Percentiles rank a stretch among this genome's conserved stretches.
phyloP scores from a whole-genome alignment of 257 asterid species.

The Nicotiana paniculata region DNA sequence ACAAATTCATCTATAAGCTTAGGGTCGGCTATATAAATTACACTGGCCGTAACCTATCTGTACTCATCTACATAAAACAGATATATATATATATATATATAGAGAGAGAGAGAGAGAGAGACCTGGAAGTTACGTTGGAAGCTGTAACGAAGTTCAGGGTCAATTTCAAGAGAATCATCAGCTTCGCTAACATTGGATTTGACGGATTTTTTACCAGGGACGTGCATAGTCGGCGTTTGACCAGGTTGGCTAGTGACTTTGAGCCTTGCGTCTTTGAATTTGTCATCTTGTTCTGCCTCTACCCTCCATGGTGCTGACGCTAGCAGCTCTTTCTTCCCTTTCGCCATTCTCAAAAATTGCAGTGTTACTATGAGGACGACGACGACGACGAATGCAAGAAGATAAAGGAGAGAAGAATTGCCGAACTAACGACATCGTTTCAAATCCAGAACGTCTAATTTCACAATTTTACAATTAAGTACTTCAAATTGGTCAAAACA shows the following conservation, averaged over 20 bases:
- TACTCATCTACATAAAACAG: background rate
- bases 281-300: conserved; percentile 39
- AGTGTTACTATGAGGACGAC: background rate
- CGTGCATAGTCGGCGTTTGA: conserved; percentile 72
- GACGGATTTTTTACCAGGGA: conserved; percentile 56
- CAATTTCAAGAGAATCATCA: conserved; percentile 60
- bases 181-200: conserved; percentile 32
- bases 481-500: too few relatives aligned
- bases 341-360: conserved; percentile 37
- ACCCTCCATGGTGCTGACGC: conserved; percentile 96
- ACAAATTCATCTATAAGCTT: background rate
- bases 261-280: conserved; percentile 71
- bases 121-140: conserved; percentile 98
- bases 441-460: background rate
- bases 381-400: background rate
- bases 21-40: background rate
- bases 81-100: background rate
- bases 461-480: background rate
- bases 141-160: conserved; percentile 86
- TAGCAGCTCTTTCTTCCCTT: conserved; percentile 80
- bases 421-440: background rate
- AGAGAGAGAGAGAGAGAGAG: background rate
- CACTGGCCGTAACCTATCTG: background rate
- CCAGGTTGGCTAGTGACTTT: conserved; percentile 84
- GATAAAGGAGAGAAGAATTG: background rate